Evolutionary conservation across 805 yeast genomes (phyloP), one percentile per base, ranked within the genome.

Genomic region (Helenozyma baotianmanensis): DNA sequence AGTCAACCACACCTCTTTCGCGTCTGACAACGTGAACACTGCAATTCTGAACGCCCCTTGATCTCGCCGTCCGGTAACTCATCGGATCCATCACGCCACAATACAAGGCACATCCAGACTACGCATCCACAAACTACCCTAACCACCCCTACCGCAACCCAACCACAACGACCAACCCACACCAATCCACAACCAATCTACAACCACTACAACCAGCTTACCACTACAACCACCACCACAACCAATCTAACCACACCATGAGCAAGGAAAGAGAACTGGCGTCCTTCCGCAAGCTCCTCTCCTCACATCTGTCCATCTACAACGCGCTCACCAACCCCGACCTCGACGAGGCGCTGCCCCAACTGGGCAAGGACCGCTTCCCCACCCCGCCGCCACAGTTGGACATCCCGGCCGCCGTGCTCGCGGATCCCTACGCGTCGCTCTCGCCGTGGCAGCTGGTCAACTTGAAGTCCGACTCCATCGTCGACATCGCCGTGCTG

Each of bases 241-340:
- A n/a, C n/a, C n/a, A n/a, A n/a, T n/a, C n/a, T n/a, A n/a, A n/a
- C n/a, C n/a, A n/a, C n/a, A n/a, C n/a, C 5, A 17, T 17, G 19
- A 17, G 8, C 19, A 17, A 17, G 19, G 19, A 17, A 17, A 17
- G 19, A 17, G 16, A 17, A 5, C 8, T 8, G 19, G 19, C 19
- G 8, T 17, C 19, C 23, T 26, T 41, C 23, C 44, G 47, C 31
- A 58, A 58, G 30, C 48, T 64, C 27, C 55, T 64, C 17, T 48
- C 51, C 15, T 54, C 67, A 9, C 68, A 63, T 36, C 61, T 55
- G 53, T 62, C 69, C 2, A 54, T 66, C 21, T 60, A 54, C 40
- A 53, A 62, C 38, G 64, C 59, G 4, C 53, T 64, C 29, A 60
- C 54, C 23, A 61, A 66, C 45, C 72, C 72, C 8, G 67, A 62